Evolutionary conservation across 352 stramenopile genomes (phyloP), one percentile per base, ranked within the genome.

Genomic region (Achlya hypogyna): DNA sequence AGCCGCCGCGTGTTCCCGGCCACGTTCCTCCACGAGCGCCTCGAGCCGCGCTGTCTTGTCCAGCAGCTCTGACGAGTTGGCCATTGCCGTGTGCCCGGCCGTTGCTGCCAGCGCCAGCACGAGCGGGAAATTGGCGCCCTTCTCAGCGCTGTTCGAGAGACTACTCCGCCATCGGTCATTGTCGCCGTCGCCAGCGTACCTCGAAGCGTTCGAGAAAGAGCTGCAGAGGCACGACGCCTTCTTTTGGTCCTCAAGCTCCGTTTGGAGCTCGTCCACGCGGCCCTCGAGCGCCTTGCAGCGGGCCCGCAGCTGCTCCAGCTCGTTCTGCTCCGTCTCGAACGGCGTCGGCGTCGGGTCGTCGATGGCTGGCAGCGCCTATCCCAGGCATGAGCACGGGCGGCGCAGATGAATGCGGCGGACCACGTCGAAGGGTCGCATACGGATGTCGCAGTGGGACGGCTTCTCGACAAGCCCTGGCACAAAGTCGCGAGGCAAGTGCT

Each of bases 371-470:
- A 93, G 63, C 18, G 74, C 86, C 72, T 92, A 63, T 27, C 3
- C 1, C 6, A 51, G 10, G n/a, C 35, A 14, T 22, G 5, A 35
- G 9, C 32, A 20, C 12, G 8, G 29, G 14, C 31, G 43, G n/a
- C 25, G 8, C 12, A 5, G 31, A 34, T 62, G 14, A 62, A 31
- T 20, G 10, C 31, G 9, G 35, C 52, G 3, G 43, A 80, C 74
- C 66, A 82, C 84, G 56, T 95, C 86, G 72, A 91, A 95, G 27
- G 86, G 86, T 16, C 84, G 75, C 84, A 93, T 95, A 8, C 84
- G 81, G 54, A 95, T 91, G 52, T 92, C 85, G 66, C 86, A 95
- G 68, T 95, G 86, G 45, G 86, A 93, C 4, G 86, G 86, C 53
- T 95, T 95, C 65, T 95, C 86, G 0, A 83, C 85, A 23, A 95